Percentiles rank a stretch among this genome's conserved stretches.
These are phyloP conservation scores for Fusarium mangiferae DNA, from an alignment of 2,329 filamentous ascomycete species.

Conservation along the genomic window DNA sequence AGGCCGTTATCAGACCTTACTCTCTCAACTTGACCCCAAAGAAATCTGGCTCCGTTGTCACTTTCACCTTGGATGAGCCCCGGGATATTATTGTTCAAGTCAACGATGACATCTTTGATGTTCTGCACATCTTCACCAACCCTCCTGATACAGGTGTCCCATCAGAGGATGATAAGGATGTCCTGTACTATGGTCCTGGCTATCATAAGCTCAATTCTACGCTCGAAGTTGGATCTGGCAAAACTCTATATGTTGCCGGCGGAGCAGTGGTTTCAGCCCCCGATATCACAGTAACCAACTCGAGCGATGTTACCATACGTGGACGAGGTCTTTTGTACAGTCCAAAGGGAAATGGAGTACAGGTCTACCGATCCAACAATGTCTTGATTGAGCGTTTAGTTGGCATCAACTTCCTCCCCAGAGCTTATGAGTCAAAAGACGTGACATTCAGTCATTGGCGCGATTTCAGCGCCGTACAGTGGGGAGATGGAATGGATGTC, in stretches of 20 bases:
- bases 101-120: neutral
- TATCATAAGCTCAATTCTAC: neutral
- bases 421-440: neutral
- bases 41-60: neutral
- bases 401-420: accelerated
- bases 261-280: neutral
- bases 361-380: neutral
- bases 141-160: accelerated
- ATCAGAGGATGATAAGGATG: accelerated
- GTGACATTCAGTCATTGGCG: neutral
- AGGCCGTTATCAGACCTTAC: neutral
- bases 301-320: neutral
- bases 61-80: neutral
- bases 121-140: neutral
- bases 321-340: neutral
- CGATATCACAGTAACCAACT: accelerated
- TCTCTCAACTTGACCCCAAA: neutral
- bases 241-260: neutral
- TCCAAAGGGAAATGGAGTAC: neutral
- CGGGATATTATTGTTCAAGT: neutral
- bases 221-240: neutral
- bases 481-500: neutral
- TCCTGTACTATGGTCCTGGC: neutral
- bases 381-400: neutral
- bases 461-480: neutral